Evolutionary conservation across 1,139 yeast genomes (phyloP), one percentile per base, ranked within the genome.

Genomic region (Blastobotrys arbuscula): DNA sequence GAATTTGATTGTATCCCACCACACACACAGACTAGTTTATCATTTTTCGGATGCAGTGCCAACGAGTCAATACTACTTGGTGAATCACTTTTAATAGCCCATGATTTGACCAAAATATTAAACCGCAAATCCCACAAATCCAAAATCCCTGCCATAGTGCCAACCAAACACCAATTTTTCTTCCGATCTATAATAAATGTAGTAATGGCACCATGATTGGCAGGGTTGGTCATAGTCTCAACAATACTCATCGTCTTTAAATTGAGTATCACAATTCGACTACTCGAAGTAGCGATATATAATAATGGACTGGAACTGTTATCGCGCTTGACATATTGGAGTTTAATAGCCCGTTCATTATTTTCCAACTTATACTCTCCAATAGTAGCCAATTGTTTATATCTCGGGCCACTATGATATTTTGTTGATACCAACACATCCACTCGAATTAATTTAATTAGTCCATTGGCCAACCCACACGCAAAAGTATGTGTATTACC

Each of bases 71-170:
- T 78, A 0, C 80, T 77, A 23, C 65, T 47, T n/a, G 16, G 18
- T 15, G 33, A 24, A 10, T 55, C 67, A 15, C 73, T 71, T 15
- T 73, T 74, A 42, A 84, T 71, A 7, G 75, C 74, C 81, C 89
- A 85, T 1, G 82, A 70, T 53, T 77, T 81, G 26, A 86, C 70
- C 42, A 77, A 67, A 0, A 84, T 56, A 36, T 73, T 73, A 62
- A 88, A 87, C 48, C 96, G 70, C 39, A 85, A 58, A 64, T 90
- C 97, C 95, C 96, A 89, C 19, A 92, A 65, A 53, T 80, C 80
- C 30, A 92, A 63, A 0, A 82, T 68, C 1, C 97, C 97, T 41
- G 75, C 76, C 1, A 77, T 70, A 0, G 97, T 86, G 0, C 96
- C 97, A 2, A 84, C 62, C 3, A 88, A 63, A 3, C 85, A 59